These are phyloP conservation scores for Kurtzmaniella quercitrusa DNA, from an alignment of 1,139 yeast species.

Conservation along the genomic window DNA sequence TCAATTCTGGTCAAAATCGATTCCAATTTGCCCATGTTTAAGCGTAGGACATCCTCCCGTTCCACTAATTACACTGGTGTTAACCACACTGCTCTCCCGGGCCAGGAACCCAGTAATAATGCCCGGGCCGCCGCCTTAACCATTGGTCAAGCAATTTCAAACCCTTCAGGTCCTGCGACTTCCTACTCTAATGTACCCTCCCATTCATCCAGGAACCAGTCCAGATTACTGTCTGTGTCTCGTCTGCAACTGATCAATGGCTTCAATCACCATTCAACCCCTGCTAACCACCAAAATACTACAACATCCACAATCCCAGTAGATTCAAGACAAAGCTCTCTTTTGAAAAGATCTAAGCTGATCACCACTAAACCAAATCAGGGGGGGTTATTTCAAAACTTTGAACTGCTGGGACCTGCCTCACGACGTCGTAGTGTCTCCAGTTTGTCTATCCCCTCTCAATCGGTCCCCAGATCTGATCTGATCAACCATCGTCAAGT, in stretches of 20 bases:
- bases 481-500: constrained; percentile 1
- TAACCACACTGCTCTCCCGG: constrained; percentile 29
- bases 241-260: neutral
- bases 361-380: constrained; percentile 6
- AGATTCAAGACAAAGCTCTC: constrained; percentile 3
- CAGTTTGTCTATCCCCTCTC: neutral
- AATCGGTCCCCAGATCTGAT: constrained; percentile 7
- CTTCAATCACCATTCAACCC: constrained; percentile 2
- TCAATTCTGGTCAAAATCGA: too few relatives aligned
- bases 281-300: too few relatives aligned
- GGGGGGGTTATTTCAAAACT: constrained; percentile 2
- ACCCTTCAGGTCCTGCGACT: neutral
- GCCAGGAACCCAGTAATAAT: constrained; percentile 33
- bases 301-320: neutral
- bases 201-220: neutral
- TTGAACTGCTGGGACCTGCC: constrained; percentile 1
- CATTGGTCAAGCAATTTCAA: constrained; percentile 29
- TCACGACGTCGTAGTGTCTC: constrained; percentile 6
- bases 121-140: constrained; percentile 48
- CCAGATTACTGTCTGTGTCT: neutral
- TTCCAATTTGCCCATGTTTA: neutral
- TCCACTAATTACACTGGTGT: constrained; percentile 45
- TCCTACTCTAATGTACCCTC: neutral
- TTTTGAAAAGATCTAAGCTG: constrained; percentile 6
- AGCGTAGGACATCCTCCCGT: constrained; percentile 14